Base-by-base conservation (phyloP, 257 asterid species). In the Lavandula angustifolia region DNA sequence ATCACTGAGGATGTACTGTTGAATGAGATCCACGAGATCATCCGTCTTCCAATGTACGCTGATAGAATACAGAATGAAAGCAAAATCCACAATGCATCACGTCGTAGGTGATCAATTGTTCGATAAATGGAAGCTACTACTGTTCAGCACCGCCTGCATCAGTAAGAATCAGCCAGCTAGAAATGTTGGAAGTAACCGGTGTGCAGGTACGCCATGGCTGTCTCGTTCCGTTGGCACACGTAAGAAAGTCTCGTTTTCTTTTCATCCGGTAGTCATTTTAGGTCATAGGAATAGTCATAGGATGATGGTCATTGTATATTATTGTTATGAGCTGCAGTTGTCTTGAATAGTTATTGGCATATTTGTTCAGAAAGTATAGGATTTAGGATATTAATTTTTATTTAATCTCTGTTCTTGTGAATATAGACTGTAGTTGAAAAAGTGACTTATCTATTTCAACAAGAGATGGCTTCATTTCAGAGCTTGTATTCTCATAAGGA, bases 11-110 rank as follows among this genome's bases (percentile, higher is more conserved):
- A 92, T 0, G 75, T 82, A 60, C 69, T 92, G 75, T 75, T 92
- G 85, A 80, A 58, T 11, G 98, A 92, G 73, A 89, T 92, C 59
- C 58, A 71, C 7, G 97, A 89, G 82, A 89, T 91, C 59, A 89
- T 84, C 72, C 79, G 85, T 56, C 84, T 92, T 54, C 98, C 98
- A 5, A 89, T 92, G 98, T 92, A 92, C 57, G 95, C 96, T 3
- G 97, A 89, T 73, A 80, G 96, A 70, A 89, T 92, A 78, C 85
- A 78, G 74, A 78, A 63, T 4, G 98, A 92, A 58, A 92, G 96
- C 86, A 89, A 85, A 80, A 78, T 78, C 3, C 78, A 73, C 32
- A 73, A 69, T 48, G 43, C 83, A 3, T 73, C 79, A 4, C 88
- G 86, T n/a, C 95, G 96, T 6, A 82, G 85, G 79, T 82, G 83